A percentile compares a stretch with the other conserved stretches of the same genome.
These are phyloP conservation scores for Quercus lobata DNA, from an alignment of 331 rosid genomes.

Conservation along the genomic window DNA sequence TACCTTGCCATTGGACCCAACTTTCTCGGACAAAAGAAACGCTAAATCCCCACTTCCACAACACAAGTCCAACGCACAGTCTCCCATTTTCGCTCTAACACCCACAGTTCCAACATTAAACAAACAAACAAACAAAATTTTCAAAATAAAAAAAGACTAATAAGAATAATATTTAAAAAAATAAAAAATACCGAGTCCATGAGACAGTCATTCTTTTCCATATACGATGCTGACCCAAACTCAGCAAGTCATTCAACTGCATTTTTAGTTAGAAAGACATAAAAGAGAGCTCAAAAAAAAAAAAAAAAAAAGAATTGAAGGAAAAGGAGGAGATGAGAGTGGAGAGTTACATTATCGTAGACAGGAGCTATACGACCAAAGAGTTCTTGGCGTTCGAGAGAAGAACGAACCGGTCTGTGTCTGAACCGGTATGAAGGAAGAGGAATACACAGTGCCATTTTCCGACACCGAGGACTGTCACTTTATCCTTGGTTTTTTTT, in stretches of 20 bases:
- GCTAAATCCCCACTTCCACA: conserved; percentile 95
- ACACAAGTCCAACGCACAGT: conserved; percentile 77
- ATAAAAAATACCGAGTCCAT: conserved; percentile 51
- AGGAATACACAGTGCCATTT: conserved; percentile 24
- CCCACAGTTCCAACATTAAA: conserved; percentile 5
- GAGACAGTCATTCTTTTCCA: conserved; percentile 93
- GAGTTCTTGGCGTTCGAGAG: conserved; percentile 54
- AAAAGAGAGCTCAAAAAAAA: not conserved
- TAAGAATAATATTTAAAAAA: too few species aligned
- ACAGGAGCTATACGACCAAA: conserved; percentile 86
- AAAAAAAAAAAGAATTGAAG: not conserved
- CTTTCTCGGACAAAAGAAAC: conserved; percentile 68
- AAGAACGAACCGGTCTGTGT: conserved; percentile 29
- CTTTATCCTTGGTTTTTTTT: not conserved
- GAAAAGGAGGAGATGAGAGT: not conserved
- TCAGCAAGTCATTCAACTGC: conserved; percentile 74
- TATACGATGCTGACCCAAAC: conserved; percentile 83
- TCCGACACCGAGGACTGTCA: not conserved
- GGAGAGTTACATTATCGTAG: conserved; percentile 51
- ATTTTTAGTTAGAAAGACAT: not conserved
- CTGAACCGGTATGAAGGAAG: conserved; percentile 27
- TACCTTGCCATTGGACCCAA: conserved; percentile 68
- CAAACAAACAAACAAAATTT: not conserved
- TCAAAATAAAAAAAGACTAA: not conserved
- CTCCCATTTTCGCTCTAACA: conserved; percentile 64